Percentiles rank a stretch among this genome's conserved stretches.
These are phyloP conservation scores for Cajanus cajan DNA, from an alignment of 306 rosid species.

Conservation along the genomic window DNA sequence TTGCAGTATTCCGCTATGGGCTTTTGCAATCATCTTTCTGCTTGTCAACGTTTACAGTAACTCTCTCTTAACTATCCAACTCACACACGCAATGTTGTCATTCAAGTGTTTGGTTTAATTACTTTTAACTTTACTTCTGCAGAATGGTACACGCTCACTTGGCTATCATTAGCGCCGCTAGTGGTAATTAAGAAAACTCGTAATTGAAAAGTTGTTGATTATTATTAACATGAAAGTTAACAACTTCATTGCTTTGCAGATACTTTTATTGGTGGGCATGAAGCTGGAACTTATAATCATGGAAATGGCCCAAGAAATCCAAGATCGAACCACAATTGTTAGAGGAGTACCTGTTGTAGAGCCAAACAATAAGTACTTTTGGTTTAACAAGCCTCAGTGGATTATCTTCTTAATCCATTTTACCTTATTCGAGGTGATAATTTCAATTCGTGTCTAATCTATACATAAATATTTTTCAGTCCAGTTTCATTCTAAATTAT, in stretches of 20 bases:
- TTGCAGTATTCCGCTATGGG: slow-evolving; percentile 66
- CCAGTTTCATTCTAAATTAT: not conserved
- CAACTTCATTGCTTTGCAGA: slow-evolving; percentile 35
- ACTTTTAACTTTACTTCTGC: not conserved
- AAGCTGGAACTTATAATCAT: slow-evolving; percentile 59
- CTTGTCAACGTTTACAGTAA: slow-evolving; percentile 62
- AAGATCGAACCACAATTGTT: slow-evolving; percentile 54
- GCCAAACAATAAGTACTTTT: slow-evolving; percentile 65
- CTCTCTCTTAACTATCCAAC: not conserved
- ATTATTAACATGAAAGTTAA: not conserved
- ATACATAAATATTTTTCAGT: not conserved
- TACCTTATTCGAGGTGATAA: slow-evolving; percentile 48
- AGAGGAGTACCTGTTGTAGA: slow-evolving; percentile 60
- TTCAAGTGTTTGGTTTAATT: not conserved
- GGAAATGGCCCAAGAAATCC: slow-evolving; percentile 81
- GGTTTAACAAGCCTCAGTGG: slow-evolving; percentile 69
- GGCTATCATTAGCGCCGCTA: slow-evolving; percentile 58
- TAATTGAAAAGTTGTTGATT: not conserved
- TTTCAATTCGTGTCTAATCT: not conserved
- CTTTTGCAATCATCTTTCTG: slow-evolving; percentile 53
- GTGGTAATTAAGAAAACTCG: slow-evolving; percentile 35
- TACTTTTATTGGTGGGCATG: slow-evolving; percentile 55
- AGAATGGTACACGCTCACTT: slow-evolving; percentile 62
- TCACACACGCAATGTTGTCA: not conserved
- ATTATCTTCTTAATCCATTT: slow-evolving; percentile 57